Evolutionary conservation across 2,329 filamentous ascomycete species (phyloP).

Genomic region (Epicoccum sorghinum): DNA sequence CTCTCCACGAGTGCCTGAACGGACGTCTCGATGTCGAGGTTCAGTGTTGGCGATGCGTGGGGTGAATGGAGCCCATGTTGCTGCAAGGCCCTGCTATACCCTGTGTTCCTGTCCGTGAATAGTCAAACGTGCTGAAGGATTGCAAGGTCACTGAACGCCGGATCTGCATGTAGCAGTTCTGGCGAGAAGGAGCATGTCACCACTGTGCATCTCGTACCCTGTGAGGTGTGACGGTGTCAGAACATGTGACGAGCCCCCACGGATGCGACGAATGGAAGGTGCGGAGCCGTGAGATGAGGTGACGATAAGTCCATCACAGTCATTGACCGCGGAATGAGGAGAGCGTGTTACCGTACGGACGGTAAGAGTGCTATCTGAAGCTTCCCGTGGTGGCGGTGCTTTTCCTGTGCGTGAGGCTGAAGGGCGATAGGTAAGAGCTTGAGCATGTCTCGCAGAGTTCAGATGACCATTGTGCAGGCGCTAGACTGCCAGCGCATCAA

Average conservation of each 20-base stretch:
- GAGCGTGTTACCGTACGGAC: conserved; percentile 46
- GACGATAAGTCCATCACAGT: conserved; percentile 32
- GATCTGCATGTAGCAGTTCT: conserved; percentile 22
- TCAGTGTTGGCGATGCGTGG: neutral
- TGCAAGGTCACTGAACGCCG: conserved; percentile 16
- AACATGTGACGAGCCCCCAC: conserved; percentile 39
- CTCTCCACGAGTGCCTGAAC: neutral
- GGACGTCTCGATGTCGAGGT: neutral
- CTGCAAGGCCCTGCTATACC: conserved; percentile 3
- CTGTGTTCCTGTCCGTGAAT: conserved; percentile 7
- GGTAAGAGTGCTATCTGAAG: conserved; percentile 39
- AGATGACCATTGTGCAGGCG: conserved; percentile 46
- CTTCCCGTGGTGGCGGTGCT: conserved; percentile 42
- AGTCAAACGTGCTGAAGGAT: neutral
- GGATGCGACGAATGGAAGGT: conserved; percentile 34
- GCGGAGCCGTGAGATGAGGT: conserved; percentile 29
- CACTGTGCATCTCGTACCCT: conserved; percentile 16
- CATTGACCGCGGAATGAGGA: conserved; percentile 31
- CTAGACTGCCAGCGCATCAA: conserved; percentile 48
- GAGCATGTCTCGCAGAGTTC: conserved; percentile 27
- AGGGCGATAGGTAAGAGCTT: conserved; percentile 35
- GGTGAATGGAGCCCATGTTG: neutral
- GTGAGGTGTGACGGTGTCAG: conserved; percentile 20
- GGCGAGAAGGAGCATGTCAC: conserved; percentile 25
- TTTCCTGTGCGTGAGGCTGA: conserved; percentile 44